phyloP scores from a whole-genome alignment of 805 yeast genomes.

The Maudiozyma pseudohumilis region DNA sequence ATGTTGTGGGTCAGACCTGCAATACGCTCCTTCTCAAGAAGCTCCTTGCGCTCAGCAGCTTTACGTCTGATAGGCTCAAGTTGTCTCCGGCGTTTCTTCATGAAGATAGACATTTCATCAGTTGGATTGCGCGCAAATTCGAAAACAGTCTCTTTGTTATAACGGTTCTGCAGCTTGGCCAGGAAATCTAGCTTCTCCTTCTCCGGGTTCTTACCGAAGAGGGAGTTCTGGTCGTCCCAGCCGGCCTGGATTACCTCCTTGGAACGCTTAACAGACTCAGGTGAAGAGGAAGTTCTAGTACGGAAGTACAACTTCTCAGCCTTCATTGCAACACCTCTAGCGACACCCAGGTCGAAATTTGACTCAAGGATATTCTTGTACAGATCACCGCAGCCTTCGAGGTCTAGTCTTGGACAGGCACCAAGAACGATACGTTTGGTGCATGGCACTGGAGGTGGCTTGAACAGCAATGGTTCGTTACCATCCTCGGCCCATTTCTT shows the following conservation, averaged over 20 bases:
- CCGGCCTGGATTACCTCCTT: slow-evolving; percentile 65
- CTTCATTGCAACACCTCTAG: slow-evolving; percentile 64
- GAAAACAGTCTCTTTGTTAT: slow-evolving; percentile 82
- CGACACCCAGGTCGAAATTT: slow-evolving; percentile 56
- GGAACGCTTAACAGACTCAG: slow-evolving; percentile 74
- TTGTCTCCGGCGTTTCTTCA: slow-evolving; percentile 79
- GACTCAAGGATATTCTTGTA: slow-evolving; percentile 49
- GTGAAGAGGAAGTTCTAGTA: slow-evolving; percentile 79
- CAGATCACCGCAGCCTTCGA: slow-evolving; percentile 68
- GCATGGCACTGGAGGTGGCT: slow-evolving; percentile 56
- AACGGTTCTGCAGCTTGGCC: slow-evolving; percentile 58
- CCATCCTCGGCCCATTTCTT: slow-evolving; percentile 35
- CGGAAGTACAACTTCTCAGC: slow-evolving; percentile 84
- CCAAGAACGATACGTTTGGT: slow-evolving; percentile 77
- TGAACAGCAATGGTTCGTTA: slow-evolving; percentile 28
- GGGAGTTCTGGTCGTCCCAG: slow-evolving; percentile 83
- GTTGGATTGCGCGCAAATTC: slow-evolving; percentile 67
- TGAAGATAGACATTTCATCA: slow-evolving; percentile 64
- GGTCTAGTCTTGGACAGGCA: slow-evolving; percentile 57
- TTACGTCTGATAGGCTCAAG: slow-evolving; percentile 79
- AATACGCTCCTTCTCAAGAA: slow-evolving; percentile 60
- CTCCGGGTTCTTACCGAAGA: slow-evolving; percentile 69
- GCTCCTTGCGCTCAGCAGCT: slow-evolving; percentile 58
- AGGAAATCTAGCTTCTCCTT: slow-evolving; percentile 64
- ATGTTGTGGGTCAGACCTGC: slow-evolving; percentile 66